phyloP scores from a whole-genome alignment of 108 stramenopile species.

The Discostella pseudostelligera region DNA sequence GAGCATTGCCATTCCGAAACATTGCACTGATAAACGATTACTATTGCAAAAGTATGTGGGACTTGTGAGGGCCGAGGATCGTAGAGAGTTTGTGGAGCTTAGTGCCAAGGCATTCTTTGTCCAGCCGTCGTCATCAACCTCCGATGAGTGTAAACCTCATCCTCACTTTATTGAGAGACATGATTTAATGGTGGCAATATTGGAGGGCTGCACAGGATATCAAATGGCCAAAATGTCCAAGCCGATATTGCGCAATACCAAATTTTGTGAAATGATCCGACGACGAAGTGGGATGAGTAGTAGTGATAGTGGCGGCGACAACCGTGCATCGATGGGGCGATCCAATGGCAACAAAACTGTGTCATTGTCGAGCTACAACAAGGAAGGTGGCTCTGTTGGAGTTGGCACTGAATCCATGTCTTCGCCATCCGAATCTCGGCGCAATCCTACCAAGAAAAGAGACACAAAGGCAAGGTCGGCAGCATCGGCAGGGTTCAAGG shows the following conservation, averaged over 20 bases:
- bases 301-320: background rate
- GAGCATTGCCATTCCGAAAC: slow-evolving; percentile 12
- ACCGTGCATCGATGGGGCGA: background rate
- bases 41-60: slow-evolving; percentile 28
- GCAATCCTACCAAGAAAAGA: slow-evolving; percentile 2
- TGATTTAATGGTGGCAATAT: slow-evolving; percentile 43
- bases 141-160: slow-evolving; percentile 3
- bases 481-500: slow-evolving; percentile 2
- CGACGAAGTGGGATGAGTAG: slow-evolving; percentile 11
- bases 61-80: slow-evolving; percentile 31
- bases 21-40: slow-evolving; percentile 32
- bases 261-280: slow-evolving; percentile 44
- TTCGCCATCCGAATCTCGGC: background rate
- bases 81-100: slow-evolving; percentile 29
- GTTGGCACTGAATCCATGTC: background rate
- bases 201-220: slow-evolving; percentile 27
- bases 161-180: slow-evolving; percentile 24
- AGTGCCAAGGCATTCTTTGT: slow-evolving; percentile 15
- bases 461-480: background rate
- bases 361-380: background rate
- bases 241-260: slow-evolving; percentile 41
- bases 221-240: slow-evolving; percentile 46
- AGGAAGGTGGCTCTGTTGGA: background rate
- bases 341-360: background rate
- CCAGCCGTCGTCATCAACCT: background rate